Base-by-base conservation (phyloP, 148 eudicot genomes). In the Vaccinium corymbosum region DNA sequence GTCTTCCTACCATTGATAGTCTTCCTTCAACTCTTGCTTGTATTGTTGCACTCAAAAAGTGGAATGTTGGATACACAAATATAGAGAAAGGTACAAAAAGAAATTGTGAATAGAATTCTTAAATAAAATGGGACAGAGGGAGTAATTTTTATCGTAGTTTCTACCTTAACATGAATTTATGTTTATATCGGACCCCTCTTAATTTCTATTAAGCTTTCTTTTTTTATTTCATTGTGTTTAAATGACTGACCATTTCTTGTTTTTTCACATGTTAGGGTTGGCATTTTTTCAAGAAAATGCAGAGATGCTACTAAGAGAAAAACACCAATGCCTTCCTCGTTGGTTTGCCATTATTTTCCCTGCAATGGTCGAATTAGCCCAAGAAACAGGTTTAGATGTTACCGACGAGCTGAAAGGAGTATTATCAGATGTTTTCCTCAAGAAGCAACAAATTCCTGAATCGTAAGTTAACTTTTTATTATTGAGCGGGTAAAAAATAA, bases 21-120 rank as follows among this genome's bases (percentile, higher is more conserved):
- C 84, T 88, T 50, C 82, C 84, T 52, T 81, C 89, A 9, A 88
- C 87, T 75, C 87, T 88, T 76, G 82, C 86, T 80, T 88, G 73
- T 81, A 35, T 85, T 20, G 42, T 88, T 13, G 89, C 83, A 15
- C 87, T 88, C 48, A 68, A 83, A 35, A 88, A 2, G 8, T 88
- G 89, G 89, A 62, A 81, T 20, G 27, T 50, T 16, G 86, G 86
- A 5, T 66, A 62, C 1, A 10, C 62, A 7, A 42, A 64, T 52
- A 80, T 88, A 10, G 19, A 80, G 51, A 74, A 71, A 80, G 89
- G 89, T 88, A 83, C 7, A 27, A 64, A 6, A 3, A 19, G 48
- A 11, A 50, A 13, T 70, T 22, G 35, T 12, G 6, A 70, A 70
- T 6, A 29, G 17, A 16, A 71, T 3, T 42, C 46, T 42, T 5